A percentile compares a stretch with the other conserved stretches of the same genome.
These are phyloP conservation scores for Oryza glumipatula DNA, from an alignment of 176 grass and related monocot genomes.

Conservation along the genomic window DNA sequence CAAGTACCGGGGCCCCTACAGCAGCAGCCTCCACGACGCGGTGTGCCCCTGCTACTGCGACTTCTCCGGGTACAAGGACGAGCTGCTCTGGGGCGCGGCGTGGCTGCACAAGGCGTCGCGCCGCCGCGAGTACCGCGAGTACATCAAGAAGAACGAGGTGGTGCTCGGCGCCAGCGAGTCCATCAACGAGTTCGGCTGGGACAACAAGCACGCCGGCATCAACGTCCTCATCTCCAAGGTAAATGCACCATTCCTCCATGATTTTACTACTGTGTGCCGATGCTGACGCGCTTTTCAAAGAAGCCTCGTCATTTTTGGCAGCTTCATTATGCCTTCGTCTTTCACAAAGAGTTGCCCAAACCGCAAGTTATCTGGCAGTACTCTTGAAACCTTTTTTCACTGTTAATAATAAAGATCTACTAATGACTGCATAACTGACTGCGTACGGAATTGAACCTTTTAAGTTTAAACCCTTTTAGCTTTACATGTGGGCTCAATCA, in stretches of 20 bases:
- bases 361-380: slow-evolving; percentile 11
- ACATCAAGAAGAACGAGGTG: slow-evolving; percentile 92
- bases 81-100: slow-evolving; percentile 92
- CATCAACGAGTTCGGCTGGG: slow-evolving; percentile 96
- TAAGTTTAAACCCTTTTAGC: neutral
- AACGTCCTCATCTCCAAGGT: slow-evolving; percentile 97
- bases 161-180: slow-evolving; percentile 83
- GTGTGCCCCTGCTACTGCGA: slow-evolving; percentile 98
- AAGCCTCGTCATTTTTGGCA: neutral
- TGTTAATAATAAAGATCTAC: neutral
- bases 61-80: slow-evolving; percentile 86
- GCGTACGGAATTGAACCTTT: neutral
- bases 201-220: slow-evolving; percentile 96
- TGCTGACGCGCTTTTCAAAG: neutral
- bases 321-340: neutral
- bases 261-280: neutral
- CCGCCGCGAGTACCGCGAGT: slow-evolving; percentile 66
- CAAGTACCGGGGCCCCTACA: slow-evolving; percentile 79
- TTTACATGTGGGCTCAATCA: neutral
- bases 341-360: neutral
- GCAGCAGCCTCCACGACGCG: slow-evolving; percentile 66
- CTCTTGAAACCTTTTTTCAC: neutral
- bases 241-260: neutral
- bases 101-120: slow-evolving; percentile 95
- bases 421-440: neutral